Base-by-base conservation (phyloP, 345 rosid species). In the Euphorbia lathyris region DNA sequence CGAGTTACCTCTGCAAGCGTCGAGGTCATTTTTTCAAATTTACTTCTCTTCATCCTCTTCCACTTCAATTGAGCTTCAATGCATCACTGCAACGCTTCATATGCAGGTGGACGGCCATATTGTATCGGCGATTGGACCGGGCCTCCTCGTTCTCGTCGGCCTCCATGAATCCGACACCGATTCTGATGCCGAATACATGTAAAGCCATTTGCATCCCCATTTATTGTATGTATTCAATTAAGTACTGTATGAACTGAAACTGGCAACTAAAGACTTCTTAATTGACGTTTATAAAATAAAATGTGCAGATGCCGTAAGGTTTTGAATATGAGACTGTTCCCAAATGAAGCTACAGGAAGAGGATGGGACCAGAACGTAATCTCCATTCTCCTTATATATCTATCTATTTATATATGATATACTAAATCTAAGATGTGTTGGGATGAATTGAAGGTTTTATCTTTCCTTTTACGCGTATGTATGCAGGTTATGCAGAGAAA, bases 281-380 rank as follows among this genome's bases (percentile, higher is more conserved):
- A 36, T n/a, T 48, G 9, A 55, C 16, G 27, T 43, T 29, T 56
- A 20, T 58, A 45, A 17, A 19, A 9, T 16, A 25, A 13, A 55
- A 62, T 66, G 56, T 69, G 22, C 84, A 94, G 95, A 74, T 90
- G 97, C 67, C 85, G 95, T 0, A 94, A 94, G 85, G 93, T 90
- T 23, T 74, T 94, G 77, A 94, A 88, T 69, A 94, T 90, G 95
- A 88, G 97, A 58, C 68, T 94, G 81, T 94, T 88, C 72, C 63
- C 87, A n/a, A 94, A 94, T 68, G 96, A 91, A 74, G 69, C 51
- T 66, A 88, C 87, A 1, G 95, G 93, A 58, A 85, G 79, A 87
- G 91, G 82, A 66, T 94, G 97, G 97, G 97, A 94, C 82, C 93
- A 82, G 58, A 94, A 80, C 74, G 97, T 88, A 85, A 83, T 58